Conservation (phyloP, 371 early-diverging fungal species). For the Mucor sp. region DNA sequence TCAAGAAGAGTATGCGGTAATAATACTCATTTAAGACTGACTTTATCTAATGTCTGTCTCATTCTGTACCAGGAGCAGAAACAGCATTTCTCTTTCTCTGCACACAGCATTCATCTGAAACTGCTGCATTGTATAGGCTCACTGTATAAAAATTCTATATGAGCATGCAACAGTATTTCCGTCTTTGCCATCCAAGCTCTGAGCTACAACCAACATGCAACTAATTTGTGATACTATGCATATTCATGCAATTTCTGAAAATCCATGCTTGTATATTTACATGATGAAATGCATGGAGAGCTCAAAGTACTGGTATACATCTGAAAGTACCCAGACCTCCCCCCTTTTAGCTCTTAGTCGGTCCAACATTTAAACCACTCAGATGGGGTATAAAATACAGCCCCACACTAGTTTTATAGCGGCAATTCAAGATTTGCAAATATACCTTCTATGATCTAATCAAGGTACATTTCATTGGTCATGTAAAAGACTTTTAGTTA, state of each 20-base stretch:
- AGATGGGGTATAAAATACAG: not conserved
- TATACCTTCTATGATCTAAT: not conserved
- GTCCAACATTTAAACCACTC: not conserved
- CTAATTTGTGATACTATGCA: not conserved
- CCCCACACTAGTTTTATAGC: slow-evolving; percentile 1
- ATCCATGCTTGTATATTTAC: not conserved
- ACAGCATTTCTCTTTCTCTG: too few species aligned
- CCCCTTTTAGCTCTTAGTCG: not conserved
- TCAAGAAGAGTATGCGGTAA: too few species aligned
- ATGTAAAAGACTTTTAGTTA: not conserved
- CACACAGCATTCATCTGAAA: too few species aligned
- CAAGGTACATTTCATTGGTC: not conserved
- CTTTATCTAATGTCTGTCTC: too few species aligned
- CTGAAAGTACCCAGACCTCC: not conserved
- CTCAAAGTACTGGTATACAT: not conserved
- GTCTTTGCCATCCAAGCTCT: too few species aligned
- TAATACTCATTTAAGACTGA: too few species aligned
- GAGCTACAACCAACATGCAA: not conserved
- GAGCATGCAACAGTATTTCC: too few species aligned
- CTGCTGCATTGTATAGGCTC: too few species aligned
- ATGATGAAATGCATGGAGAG: too few species aligned
- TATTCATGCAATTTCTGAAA: not conserved
- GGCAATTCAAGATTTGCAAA: not conserved
- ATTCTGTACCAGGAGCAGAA: too few species aligned
- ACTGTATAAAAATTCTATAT: too few species aligned